Evolutionary conservation across 495 filamentous ascomycete genomes (phyloP).

Genomic region (Hypoxylon cercidicola): DNA sequence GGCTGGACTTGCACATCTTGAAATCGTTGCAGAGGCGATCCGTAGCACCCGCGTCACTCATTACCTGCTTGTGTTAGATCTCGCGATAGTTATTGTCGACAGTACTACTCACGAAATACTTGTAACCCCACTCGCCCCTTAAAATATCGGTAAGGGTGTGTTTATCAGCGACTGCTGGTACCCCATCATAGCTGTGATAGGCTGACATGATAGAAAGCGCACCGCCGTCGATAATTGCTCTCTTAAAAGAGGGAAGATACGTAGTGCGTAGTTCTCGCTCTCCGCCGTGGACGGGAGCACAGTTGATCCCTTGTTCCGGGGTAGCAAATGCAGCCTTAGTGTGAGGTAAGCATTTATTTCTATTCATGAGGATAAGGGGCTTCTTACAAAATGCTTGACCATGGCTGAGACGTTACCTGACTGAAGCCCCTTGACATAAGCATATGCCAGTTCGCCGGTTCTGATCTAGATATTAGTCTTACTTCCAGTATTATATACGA

Average conservation of each 20-base stretch:
- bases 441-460: conserved; percentile 65
- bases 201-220: conserved; percentile 74
- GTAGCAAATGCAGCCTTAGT: conserved; percentile 63
- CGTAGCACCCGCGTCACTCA: conserved; percentile 69
- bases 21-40: conserved; percentile 72
- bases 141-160: conserved; percentile 73
- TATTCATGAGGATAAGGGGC: background rate
- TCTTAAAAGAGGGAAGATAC: conserved; percentile 72
- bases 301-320: conserved; percentile 77
- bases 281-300: conserved; percentile 74
- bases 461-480: conserved; percentile 17
- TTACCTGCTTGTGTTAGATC: conserved; percentile 40
- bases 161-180: conserved; percentile 69
- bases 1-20: conserved; percentile 65
- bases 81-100: conserved; percentile 29
- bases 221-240: conserved; percentile 73
- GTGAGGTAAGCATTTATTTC: conserved; percentile 2
- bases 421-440: conserved; percentile 70
- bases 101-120: conserved; percentile 62
- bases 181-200: conserved; percentile 75
- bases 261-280: conserved; percentile 74
- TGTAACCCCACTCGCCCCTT: conserved; percentile 74
- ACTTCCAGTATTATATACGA: background rate
- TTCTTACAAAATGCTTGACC: conserved; percentile 71
- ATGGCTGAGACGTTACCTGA: conserved; percentile 70